Conservation (phyloP, 2,329 filamentous ascomycete species). For the Hymenoscyphus fraxineus region DNA sequence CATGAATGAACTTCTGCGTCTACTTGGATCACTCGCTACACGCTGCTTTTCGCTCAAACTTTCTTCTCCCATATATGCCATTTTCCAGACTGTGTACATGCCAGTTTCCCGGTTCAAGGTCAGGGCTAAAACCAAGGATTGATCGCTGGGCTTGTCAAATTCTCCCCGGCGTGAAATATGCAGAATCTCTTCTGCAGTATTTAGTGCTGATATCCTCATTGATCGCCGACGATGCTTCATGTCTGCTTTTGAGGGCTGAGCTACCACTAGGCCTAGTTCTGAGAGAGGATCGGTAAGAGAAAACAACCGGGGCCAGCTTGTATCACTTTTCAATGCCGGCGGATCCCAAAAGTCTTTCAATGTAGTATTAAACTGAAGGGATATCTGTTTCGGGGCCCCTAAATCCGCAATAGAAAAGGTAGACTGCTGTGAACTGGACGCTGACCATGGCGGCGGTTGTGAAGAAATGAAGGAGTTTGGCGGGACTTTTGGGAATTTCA, state of each 20-base stretch:
- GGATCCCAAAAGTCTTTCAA: constrained; percentile 57
- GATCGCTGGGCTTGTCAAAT: constrained; percentile 39
- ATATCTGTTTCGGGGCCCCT: constrained; percentile 52
- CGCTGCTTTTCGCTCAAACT: constrained; percentile 38
- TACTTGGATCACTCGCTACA: constrained; percentile 37
- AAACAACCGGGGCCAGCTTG: constrained; percentile 71
- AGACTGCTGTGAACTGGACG: constrained; percentile 46
- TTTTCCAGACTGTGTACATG: constrained; percentile 80
- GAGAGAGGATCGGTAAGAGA: constrained; percentile 81
- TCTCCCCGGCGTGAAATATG: constrained; percentile 70
- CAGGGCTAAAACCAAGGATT: constrained; percentile 67
- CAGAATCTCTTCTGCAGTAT: constrained; percentile 75
- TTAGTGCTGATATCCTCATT: constrained; percentile 55
- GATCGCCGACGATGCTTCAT: constrained; percentile 39
- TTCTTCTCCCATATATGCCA: constrained; percentile 70
- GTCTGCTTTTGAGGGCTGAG: constrained; percentile 44
- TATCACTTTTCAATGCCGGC: constrained; percentile 49
- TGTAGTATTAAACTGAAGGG: constrained; percentile 49
- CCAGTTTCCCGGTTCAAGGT: constrained; percentile 75
- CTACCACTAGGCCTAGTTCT: constrained; percentile 79
- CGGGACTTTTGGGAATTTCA: constrained; percentile 61
- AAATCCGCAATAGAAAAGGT: constrained; percentile 55
- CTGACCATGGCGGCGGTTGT: constrained; percentile 53
- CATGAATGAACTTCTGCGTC: constrained; percentile 60
- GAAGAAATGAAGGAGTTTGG: constrained; percentile 80